Percentiles rank a stretch among this genome's conserved stretches.
These are phyloP conservation scores for Inga leiocalycina DNA, from an alignment of 306 rosid genomes.

Conservation along the genomic window DNA sequence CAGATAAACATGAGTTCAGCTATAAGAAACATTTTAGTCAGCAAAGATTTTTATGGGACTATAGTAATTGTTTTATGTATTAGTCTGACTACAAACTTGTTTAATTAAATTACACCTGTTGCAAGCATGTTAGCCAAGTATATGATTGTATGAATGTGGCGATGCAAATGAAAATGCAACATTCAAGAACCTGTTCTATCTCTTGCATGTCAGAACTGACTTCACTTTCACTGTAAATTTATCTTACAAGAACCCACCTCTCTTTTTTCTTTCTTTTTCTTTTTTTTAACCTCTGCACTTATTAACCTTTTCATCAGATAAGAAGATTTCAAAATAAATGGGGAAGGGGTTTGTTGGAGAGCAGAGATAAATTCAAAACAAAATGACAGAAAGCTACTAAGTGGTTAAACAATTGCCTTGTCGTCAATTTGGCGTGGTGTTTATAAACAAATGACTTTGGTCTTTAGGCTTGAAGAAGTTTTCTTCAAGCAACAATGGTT, in stretches of 20 bases:
- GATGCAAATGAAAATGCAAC: no score
- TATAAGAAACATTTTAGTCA: neutral
- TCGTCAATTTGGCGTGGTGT: neutral
- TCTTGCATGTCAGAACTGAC: no score
- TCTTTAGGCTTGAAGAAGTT: neutral
- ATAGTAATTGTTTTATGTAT: no score
- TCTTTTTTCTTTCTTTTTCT: no score
- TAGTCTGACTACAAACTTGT: no score
- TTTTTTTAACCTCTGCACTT: slow-evolving; percentile 37
- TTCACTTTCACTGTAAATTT: neutral
- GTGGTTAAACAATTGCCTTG: neutral
- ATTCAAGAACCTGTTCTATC: no score
- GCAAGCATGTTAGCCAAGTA: no score
- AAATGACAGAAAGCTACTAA: neutral
- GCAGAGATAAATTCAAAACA: slow-evolving; percentile 9
- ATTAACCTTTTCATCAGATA: slow-evolving; percentile 49
- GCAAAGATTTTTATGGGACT: neutral
- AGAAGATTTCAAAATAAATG: neutral
- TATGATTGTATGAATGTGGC: no score
- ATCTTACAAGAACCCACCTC: neutral
- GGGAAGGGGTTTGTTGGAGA: neutral
- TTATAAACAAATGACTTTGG: neutral
- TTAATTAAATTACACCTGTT: no score
- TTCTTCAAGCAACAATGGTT: neutral
- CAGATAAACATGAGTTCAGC: neutral